Evolutionary conservation across 768 basidiomycete genomes (phyloP).

Genomic region (Auriculariales sp.): DNA sequence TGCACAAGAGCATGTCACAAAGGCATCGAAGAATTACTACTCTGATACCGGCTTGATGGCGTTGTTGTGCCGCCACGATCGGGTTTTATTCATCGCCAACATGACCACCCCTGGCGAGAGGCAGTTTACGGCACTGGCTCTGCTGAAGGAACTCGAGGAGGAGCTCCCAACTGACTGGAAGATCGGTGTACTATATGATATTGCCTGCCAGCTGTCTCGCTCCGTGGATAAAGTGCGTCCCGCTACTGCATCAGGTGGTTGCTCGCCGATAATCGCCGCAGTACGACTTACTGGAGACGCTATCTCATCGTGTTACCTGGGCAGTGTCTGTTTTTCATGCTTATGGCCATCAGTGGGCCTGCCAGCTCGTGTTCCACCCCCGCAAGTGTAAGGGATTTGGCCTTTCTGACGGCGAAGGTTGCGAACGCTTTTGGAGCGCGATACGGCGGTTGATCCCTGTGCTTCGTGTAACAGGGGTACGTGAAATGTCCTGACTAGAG

Average conservation of each 20-base stretch:
- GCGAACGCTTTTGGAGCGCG: constrained; percentile 5
- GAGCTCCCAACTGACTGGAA: constrained; percentile 1
- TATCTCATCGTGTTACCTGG: not conserved
- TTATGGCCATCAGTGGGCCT: constrained; percentile 5
- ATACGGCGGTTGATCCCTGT: constrained; percentile 1
- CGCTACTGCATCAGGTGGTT: not conserved
- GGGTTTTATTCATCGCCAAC: constrained; percentile 1
- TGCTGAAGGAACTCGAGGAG: not conserved
- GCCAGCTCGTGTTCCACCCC: constrained; percentile 4
- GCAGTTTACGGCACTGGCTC: constrained; percentile 1
- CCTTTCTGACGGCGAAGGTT: constrained; percentile 3
- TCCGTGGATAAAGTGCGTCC: not conserved
- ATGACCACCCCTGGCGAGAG: constrained; percentile 3
- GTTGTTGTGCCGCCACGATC: constrained; percentile 1
- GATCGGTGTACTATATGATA: constrained; percentile 3
- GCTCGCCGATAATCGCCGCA: not conserved
- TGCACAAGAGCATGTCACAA: constrained; percentile 2
- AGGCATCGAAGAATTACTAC: constrained; percentile 1
- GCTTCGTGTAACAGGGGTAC: not conserved
- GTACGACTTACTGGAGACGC: constrained; percentile 1
- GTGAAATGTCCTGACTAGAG: too few relatives aligned
- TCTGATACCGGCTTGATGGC: constrained; percentile 3
- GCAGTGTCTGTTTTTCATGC: constrained; percentile 3
- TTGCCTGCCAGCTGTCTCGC: constrained; percentile 2
- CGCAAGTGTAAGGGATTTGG: constrained; percentile 1